These are phyloP conservation scores for Mortierella antarctica DNA, from an alignment of 192 early-diverging fungal genomes.

Conservation along the genomic window DNA sequence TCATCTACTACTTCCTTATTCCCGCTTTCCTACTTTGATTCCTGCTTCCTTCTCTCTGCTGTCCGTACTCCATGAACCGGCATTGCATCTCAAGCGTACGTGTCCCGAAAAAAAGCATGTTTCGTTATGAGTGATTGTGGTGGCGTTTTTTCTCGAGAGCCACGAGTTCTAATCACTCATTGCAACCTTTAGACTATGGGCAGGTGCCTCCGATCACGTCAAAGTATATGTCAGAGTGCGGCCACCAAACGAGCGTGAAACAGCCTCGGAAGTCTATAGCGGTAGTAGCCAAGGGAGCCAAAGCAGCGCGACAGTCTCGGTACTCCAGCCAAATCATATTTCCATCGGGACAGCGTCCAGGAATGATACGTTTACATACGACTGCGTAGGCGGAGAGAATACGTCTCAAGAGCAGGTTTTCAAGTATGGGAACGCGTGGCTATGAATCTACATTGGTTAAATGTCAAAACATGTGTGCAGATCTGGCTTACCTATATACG, in stretches of 20 bases:
- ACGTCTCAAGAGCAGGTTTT: conserved; percentile 63
- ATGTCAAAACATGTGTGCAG: too few species aligned
- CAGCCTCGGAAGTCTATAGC: conserved; percentile 15
- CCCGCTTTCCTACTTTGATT: background rate
- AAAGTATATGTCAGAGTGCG: conserved; percentile 50
- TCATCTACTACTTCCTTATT: background rate
- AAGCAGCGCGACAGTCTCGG: conserved; percentile 11
- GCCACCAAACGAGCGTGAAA: conserved; percentile 45
- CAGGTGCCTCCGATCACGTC: conserved; percentile 49
- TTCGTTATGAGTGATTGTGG: too few species aligned
- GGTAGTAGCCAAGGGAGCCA: conserved; percentile 27
- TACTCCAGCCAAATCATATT: conserved; percentile 33
- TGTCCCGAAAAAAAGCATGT: background rate
- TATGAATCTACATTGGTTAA: too few species aligned
- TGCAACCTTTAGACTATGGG: conserved; percentile 13
- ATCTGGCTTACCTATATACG: too few species aligned
- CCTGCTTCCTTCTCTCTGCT: background rate
- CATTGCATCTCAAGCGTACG: background rate
- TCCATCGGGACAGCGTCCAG: conserved; percentile 61
- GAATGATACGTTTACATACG: conserved; percentile 73
- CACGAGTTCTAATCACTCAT: background rate
- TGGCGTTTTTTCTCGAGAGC: too few species aligned
- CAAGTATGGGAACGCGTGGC: conserved; percentile 20
- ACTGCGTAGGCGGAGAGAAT: conserved; percentile 68
- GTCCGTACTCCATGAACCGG: background rate